These are phyloP conservation scores for Daldinia concentrica DNA, from an alignment of 495 filamentous ascomycete genomes.

Conservation along the genomic window DNA sequence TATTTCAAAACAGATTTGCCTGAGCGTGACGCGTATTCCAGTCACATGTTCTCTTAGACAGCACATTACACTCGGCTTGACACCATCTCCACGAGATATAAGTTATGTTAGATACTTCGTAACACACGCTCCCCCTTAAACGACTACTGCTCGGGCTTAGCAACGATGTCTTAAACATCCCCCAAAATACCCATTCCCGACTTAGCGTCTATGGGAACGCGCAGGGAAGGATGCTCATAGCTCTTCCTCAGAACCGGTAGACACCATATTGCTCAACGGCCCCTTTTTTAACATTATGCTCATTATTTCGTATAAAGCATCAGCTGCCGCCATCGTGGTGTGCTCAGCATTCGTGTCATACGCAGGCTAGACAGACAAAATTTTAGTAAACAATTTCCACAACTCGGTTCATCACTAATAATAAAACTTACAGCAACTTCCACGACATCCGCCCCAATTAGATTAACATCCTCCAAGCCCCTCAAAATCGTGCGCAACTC, in stretches of 20 bases:
- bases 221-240: slow-evolving; percentile 17
- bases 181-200: background rate
- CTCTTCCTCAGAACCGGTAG: slow-evolving; percentile 24
- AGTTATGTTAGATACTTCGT: background rate
- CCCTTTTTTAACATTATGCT: slow-evolving; percentile 80
- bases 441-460: slow-evolving; percentile 82
- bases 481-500: slow-evolving; percentile 77
- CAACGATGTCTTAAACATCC: background rate
- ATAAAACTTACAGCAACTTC: slow-evolving; percentile 68
- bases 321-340: slow-evolving; percentile 84
- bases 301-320: slow-evolving; percentile 86
- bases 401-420: background rate
- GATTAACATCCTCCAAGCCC: slow-evolving; percentile 73
- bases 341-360: slow-evolving; percentile 89
- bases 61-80: background rate
- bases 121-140: background rate
- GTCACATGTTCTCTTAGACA: too few species aligned
- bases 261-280: slow-evolving; percentile 47
- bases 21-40: background rate
- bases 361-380: slow-evolving; percentile 64
- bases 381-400: background rate
- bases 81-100: background rate
- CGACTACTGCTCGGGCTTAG: background rate
- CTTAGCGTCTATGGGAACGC: background rate
- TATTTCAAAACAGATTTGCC: background rate